Evolutionary conservation across 1,139 yeast genomes (phyloP), one percentile per base, ranked within the genome.

Genomic region (Lizanozyma gosingica): DNA sequence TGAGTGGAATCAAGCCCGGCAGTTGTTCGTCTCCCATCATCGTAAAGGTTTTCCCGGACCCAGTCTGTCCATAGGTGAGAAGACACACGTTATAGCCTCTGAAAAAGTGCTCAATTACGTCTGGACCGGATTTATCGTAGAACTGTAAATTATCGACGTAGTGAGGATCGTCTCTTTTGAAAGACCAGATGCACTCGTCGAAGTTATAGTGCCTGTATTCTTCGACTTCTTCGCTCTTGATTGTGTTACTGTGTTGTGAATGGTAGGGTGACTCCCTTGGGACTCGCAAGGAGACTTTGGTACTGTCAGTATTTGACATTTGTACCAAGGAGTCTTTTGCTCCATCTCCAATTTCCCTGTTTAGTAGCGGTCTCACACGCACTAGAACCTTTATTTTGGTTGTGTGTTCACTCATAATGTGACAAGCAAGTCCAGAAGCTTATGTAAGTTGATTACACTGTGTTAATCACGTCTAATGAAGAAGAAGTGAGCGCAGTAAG

Each of bases 21-120:
- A 71, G 71, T 14, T 50, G 50, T 0, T 62, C 56, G 8, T 56
- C 50, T 0, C 90, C 90, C 80, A 80, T 77, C 88, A 83, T 82
- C 1, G 90, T 80, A 50, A 67, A 75, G 0, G 90, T 78, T 52
- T 83, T 83, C 2, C 92, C 92, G 1, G 71, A 62, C 2, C 90
- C 83, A 0, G 92, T 83, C 55, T 83, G 90, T 1, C 94, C 94
- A 51, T 83, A 80, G 0, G 92, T 90, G 50, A 83, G 66, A 9
- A 83, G 71, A 55, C 92, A 83, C 17, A 84, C 81, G 54, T 83
- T 83, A 56, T 71, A 83, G 0, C 94, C 94, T 42, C 70, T 70
- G 48, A 82, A 67, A 33, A 80, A 73, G 51, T 83, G 86, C 27
- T 72, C 68, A n/a, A 83, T 59, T 43, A 80, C 63, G 35, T 74